Base-by-base conservation (phyloP, 2,329 filamentous ascomycete genomes). In the Raffaelea ambrosiae region DNA sequence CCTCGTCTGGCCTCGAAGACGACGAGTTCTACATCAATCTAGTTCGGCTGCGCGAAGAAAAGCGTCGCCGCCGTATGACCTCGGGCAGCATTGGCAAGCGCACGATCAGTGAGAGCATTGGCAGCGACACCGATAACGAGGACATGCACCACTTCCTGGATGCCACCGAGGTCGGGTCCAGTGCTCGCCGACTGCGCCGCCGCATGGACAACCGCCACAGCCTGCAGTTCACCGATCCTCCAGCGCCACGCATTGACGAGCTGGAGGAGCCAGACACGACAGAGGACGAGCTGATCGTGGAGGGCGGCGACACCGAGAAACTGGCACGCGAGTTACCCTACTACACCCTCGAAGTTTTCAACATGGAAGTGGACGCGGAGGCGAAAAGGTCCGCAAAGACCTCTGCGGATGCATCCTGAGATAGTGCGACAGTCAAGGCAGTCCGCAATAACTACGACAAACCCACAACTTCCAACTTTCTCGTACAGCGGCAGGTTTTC, bases 11-110 rank as follows among this genome's bases (percentile, higher is more conserved):
- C 44, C 49, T 61, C 5, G 66, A 68, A 36, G 66, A 71, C 43
- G 59, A 62, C 10, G 62, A 61, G 8, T 54, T 61, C 45, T 48
- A 48, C 7, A 48, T 55, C 13, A 61, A 64, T 21, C 72, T 72
- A 39, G 55, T 66, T 16, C 62, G 59, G 53, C 68, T 68, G 43
- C 67, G 69, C 33, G 68, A 69, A 44, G 62, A 70, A 33, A 67
- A 63, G 46, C 66, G 72, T 45, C 63, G 63, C 29, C 67, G 67
- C 38, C 65, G 74, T 21, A 68, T 73, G 58, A 75, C 69, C 46
- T 69, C 71, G 54, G 73, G 73, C 54, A 76, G 72, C 59, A 71
- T 76, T 47, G 71, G 72, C 53, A 77, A 77, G 62, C 66, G 74
- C 35, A 76, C 72, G 22, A 70, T 76, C 53, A 74, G 68, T 56